phyloP scores from a whole-genome alignment of 306 rosid species.

The Trifolium dubium region DNA sequence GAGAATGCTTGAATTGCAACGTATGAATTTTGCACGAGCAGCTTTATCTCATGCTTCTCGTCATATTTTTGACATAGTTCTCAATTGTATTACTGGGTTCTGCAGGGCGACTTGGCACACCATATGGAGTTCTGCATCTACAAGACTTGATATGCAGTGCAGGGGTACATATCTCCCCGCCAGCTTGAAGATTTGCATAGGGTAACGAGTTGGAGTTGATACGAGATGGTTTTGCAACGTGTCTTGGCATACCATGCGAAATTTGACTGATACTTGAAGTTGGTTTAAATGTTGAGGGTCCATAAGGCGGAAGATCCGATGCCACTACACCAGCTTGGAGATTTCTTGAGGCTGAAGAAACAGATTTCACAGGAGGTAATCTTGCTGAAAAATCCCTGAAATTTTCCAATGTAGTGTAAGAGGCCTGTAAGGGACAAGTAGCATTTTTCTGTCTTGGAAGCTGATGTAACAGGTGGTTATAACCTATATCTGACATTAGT shows the following conservation, averaged over 20 bases:
- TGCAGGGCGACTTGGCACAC: no score
- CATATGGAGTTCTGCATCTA: no score
- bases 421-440: slow-evolving; percentile 40
- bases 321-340: slow-evolving; percentile 52
- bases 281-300: slow-evolving; percentile 50
- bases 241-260: slow-evolving; percentile 40
- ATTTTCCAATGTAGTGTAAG: slow-evolving; percentile 38
- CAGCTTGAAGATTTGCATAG: slow-evolving; percentile 19
- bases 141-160: neutral
- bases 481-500: slow-evolving; percentile 55
- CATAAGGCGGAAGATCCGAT: slow-evolving; percentile 68
- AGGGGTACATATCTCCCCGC: neutral
- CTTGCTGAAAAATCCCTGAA: slow-evolving; percentile 47
- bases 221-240: slow-evolving; percentile 25
- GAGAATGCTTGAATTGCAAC: no score
- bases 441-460: slow-evolving; percentile 54
- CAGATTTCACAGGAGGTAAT: slow-evolving; percentile 30
- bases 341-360: slow-evolving; percentile 48
- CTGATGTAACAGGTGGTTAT: slow-evolving; percentile 23
- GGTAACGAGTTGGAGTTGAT: slow-evolving; percentile 12
- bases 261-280: slow-evolving; percentile 34
- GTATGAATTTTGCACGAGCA: no score
- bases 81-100: no score
- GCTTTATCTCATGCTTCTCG: no score
- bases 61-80: no score